Conservation (phyloP, 192 early-diverging fungal genomes). For the Jimgerdemannia lactiflua region DNA sequence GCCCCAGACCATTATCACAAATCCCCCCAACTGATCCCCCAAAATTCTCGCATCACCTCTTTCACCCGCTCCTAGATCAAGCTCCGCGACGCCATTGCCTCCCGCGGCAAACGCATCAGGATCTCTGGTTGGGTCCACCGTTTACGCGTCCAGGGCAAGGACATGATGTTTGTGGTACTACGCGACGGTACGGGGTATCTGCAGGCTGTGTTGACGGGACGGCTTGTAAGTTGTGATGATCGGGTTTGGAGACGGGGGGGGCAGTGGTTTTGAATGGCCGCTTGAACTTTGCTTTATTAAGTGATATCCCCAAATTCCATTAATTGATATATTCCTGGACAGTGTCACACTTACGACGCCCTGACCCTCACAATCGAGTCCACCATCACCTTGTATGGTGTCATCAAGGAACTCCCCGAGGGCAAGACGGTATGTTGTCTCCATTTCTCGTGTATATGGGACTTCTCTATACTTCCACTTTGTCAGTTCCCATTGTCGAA, state of each 20-base stretch:
- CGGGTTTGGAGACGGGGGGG: no score
- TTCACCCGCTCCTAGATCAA: constrained; percentile 55
- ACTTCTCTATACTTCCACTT: no score
- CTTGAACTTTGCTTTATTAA: background rate
- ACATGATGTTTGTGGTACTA: constrained; percentile 93
- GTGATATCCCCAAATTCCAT: constrained; percentile 1
- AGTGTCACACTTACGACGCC: constrained; percentile 95
- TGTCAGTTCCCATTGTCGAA: no score
- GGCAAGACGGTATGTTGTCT: constrained; percentile 75
- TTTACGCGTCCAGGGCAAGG: constrained; percentile 92
- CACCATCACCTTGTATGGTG: constrained; percentile 86
- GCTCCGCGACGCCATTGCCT: constrained; percentile 58
- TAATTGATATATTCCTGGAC: constrained; percentile 9
- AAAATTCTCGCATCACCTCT: background rate
- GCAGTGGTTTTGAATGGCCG: no score
- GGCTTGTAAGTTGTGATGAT: constrained; percentile 52
- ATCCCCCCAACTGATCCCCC: no score
- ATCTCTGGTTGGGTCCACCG: constrained; percentile 97
- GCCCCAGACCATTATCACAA: no score
- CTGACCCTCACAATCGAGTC: constrained; percentile 91
- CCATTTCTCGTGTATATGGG: background rate
- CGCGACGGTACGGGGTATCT: constrained; percentile 94
- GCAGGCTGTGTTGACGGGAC: constrained; percentile 89
- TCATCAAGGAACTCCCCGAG: constrained; percentile 81
- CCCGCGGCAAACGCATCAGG: constrained; percentile 77